These are phyloP conservation scores for Neurospora crassa DNA, from an alignment of 2,329 filamentous ascomycete genomes.

Conservation along the genomic window DNA sequence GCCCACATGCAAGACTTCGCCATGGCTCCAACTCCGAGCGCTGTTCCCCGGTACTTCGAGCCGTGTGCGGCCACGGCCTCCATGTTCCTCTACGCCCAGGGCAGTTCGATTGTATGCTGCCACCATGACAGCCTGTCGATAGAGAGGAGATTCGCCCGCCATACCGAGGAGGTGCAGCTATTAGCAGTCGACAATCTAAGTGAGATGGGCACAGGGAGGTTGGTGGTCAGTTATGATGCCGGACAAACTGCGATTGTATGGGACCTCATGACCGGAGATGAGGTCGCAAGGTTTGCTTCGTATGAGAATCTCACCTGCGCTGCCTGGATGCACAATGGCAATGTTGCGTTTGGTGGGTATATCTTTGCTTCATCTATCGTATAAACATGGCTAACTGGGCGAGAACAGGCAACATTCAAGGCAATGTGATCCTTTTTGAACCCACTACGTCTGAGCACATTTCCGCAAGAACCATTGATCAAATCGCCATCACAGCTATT, in stretches of 20 bases:
- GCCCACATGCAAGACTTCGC: constrained; percentile 42
- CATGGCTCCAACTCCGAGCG: constrained; percentile 33
- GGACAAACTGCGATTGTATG: constrained; percentile 91
- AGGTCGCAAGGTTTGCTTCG: constrained; percentile 84
- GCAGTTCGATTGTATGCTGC: constrained; percentile 71
- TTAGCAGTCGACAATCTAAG: constrained; percentile 87
- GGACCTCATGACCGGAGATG: constrained; percentile 87
- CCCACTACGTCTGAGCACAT: constrained; percentile 88
- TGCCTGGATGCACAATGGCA: constrained; percentile 94
- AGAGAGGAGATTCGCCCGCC: constrained; percentile 75
- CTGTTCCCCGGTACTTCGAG: constrained; percentile 54
- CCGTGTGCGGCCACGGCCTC: constrained; percentile 86
- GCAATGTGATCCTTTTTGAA: constrained; percentile 90
- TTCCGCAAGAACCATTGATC: constrained; percentile 78
- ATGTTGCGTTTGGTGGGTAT: constrained; percentile 82
- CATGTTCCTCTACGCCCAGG: constrained; percentile 82
- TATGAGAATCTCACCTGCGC: constrained; percentile 81
- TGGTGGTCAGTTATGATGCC: constrained; percentile 88
- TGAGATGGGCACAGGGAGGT: constrained; percentile 70
- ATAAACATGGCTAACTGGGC: constrained; percentile 19
- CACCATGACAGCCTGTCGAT: constrained; percentile 89
- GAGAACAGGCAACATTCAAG: constrained; percentile 71
- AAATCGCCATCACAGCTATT: constrained; percentile 88
- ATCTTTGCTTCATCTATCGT: constrained; percentile 8
- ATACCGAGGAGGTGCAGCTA: constrained; percentile 73